phyloP scores from a whole-genome alignment of 2,329 filamentous ascomycete genomes.

The Clonostachys rosea region DNA sequence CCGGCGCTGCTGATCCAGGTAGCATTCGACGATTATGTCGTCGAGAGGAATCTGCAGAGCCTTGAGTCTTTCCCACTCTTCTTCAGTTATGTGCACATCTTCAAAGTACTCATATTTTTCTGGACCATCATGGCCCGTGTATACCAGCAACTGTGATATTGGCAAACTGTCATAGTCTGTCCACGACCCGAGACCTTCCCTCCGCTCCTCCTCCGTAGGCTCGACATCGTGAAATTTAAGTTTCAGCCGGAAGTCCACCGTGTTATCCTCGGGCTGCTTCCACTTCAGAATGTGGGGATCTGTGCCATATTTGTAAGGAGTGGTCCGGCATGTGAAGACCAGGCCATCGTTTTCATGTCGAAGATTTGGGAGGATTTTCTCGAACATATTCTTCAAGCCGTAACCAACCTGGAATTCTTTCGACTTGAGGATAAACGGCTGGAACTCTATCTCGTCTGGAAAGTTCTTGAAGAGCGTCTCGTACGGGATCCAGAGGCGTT shows the following conservation, averaged over 20 bases:
- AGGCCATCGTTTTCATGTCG: conserved; percentile 94
- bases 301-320: conserved; percentile 83
- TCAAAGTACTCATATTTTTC: conserved; percentile 61
- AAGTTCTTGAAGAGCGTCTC: conserved; percentile 57
- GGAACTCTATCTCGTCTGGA: conserved; percentile 63
- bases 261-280: conserved; percentile 95
- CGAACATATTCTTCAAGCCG: conserved; percentile 88
- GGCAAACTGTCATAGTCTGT: conserved; percentile 79
- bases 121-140: conserved; percentile 50
- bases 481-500: conserved; percentile 71
- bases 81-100: conserved; percentile 62
- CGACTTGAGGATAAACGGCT: conserved; percentile 78
- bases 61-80: conserved; percentile 85
- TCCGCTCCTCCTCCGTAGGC: conserved; percentile 62
- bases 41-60: conserved; percentile 69
- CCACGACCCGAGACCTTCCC: conserved; percentile 60
- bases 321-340: conserved; percentile 93
- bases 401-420: conserved; percentile 90
- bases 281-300: conserved; percentile 94
- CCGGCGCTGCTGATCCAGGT: conserved; percentile 65
- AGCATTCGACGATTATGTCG: conserved; percentile 86
- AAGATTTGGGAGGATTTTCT: conserved; percentile 74
- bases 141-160: conserved; percentile 66
- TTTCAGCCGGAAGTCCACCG: conserved; percentile 81
- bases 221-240: conserved; percentile 72